Percentiles rank a stretch among this genome's conserved stretches.
Evolutionary conservation across 306 rosid genomes (phyloP).

Genomic region (Lablab purpureus): DNA sequence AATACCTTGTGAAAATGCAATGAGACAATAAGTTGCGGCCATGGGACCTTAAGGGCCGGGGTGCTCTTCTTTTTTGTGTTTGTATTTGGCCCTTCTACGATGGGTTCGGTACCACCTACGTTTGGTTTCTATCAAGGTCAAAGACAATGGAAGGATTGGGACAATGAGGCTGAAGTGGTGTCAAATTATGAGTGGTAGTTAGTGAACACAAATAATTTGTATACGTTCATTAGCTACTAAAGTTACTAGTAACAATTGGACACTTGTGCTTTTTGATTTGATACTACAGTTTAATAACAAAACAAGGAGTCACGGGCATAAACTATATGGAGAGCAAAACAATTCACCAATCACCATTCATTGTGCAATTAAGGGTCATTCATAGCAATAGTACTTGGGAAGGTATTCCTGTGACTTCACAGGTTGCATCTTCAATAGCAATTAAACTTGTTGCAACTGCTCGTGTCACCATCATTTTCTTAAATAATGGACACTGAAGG

Average conservation of each 20-base stretch:
- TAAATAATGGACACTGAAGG: constrained; percentile 23
- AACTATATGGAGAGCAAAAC: constrained; percentile 2
- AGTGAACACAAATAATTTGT: constrained; percentile 14
- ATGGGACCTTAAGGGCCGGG: neutral
- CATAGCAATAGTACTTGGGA: constrained; percentile 21
- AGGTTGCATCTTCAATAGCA: constrained; percentile 34
- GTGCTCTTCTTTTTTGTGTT: neutral
- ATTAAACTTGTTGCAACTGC: constrained; percentile 33
- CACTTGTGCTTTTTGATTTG: constrained; percentile 39
- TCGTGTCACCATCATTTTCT: constrained; percentile 40
- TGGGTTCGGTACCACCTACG: constrained; percentile 34
- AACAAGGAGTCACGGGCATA: constrained; percentile 45
- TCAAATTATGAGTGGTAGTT: neutral
- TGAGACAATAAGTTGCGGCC: constrained; percentile 14
- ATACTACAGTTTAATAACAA: constrained; percentile 26
- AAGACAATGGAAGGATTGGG: constrained; percentile 27
- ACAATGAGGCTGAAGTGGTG: constrained; percentile 29
- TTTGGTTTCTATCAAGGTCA: constrained; percentile 33
- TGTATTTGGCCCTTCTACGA: neutral
- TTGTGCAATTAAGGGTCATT: neutral
- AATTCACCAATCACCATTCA: constrained; percentile 20
- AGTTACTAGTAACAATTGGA: constrained; percentile 37
- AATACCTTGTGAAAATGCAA: constrained; percentile 14
- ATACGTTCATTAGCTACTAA: constrained; percentile 18
- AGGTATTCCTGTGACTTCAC: constrained; percentile 40